Evolutionary conservation across 257 asterid species (phyloP).

Genomic region (Pogostemon cablin): DNA sequence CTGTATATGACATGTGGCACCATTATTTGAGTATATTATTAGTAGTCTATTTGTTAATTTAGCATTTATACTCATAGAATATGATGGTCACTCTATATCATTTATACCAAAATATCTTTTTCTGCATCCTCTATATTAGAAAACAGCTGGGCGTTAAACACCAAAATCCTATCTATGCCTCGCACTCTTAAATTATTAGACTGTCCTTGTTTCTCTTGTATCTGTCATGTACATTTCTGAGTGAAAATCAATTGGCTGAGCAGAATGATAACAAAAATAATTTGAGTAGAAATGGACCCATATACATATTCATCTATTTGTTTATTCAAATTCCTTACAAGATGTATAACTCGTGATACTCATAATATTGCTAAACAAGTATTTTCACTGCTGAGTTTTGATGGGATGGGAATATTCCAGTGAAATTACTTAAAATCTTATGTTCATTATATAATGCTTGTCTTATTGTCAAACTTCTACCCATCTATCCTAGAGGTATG

Average conservation of each 20-base stretch:
- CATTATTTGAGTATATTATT: constrained; percentile 9
- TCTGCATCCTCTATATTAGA: constrained; percentile 17
- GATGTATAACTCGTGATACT: not conserved
- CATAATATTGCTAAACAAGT: not conserved
- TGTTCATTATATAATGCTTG: too few species aligned
- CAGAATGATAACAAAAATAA: not conserved
- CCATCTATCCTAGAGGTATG: not conserved
- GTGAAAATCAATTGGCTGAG: not conserved
- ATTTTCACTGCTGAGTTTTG: constrained; percentile 7
- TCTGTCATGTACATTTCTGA: constrained; percentile 5
- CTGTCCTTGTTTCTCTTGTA: not conserved
- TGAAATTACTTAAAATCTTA: not conserved
- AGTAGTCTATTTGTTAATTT: not conserved
- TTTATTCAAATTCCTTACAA: not conserved
- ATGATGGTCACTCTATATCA: not conserved
- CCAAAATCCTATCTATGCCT: not conserved
- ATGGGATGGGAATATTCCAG: not conserved
- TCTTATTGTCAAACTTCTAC: not conserved
- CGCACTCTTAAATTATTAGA: not conserved
- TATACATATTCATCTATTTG: not conserved
- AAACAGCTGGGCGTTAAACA: not conserved
- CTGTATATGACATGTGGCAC: not conserved
- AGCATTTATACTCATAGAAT: not conserved
- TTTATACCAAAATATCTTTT: not conserved
- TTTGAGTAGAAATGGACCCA: not conserved